Evolutionary conservation across 1,284 basidiomycete species (phyloP), one percentile per base, ranked within the genome.

Genomic region (Chalciporus sp.): DNA sequence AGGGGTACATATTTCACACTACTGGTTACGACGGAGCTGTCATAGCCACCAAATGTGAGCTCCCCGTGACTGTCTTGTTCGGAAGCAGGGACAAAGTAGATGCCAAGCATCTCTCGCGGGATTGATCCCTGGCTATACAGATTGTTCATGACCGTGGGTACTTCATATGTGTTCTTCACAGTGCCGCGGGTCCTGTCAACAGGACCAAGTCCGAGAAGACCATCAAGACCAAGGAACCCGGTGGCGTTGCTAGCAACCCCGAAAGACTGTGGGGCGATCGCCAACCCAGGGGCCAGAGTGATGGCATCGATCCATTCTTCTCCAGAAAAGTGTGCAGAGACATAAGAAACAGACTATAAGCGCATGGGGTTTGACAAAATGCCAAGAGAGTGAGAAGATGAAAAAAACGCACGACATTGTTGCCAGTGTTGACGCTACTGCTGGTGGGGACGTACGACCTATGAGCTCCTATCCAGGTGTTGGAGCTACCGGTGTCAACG

Each of bases 201-300:
- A n/a, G 83, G 83, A 14, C 79, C 80, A 42, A 81, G 72, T 63
- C 82, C 82, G 31, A 83, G 72, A 57, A 84, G 79, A n/a, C 83
- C 82, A 56, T 83, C 81, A 29, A 79, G 23, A 3, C 23, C 70
- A 20, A 62, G 73, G n/a, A 59, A 81, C 55, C 83, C 81, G 29
- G 63, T 74, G n/a, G 59, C 42, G 60, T 80, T 78, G 17, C 76
- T 35, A 76, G 81, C 79, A 23, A 81, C 80, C 39, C 82, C 83
- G 52, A 85, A 78, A 43, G 73, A 75, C 65, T 86, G 83, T 19
- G 74, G 58, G 31, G 62, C 44, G 60, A 84, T 79, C 20, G 77
- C 74, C 28, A 84, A 72, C 6, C 57, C 64, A 1, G 68, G 49
- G 5, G 68, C 63, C 33, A 85, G 69, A 12, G 76, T 72, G 35